Percentiles rank a stretch among this genome's conserved stretches.
phyloP scores from a whole-genome alignment of 164 flowering plant genomes.

The Chimonanthus praecox region DNA sequence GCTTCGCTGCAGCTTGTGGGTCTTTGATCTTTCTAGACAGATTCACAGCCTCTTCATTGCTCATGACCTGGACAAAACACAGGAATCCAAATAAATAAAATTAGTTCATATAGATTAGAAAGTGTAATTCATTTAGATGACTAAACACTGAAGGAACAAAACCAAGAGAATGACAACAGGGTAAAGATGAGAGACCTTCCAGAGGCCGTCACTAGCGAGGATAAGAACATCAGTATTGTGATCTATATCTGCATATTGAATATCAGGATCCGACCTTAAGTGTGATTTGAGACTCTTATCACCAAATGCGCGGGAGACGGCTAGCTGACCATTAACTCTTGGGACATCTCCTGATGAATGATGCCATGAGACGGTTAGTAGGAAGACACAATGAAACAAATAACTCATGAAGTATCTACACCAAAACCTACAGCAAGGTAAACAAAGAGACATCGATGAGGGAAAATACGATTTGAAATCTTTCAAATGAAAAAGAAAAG shows the following conservation, averaged over 20 bases:
- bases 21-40: conserved; percentile 55
- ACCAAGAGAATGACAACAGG: not conserved
- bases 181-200: conserved; percentile 52
- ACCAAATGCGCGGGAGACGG: conserved; percentile 88
- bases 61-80: conserved; percentile 52
- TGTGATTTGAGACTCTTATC: conserved; percentile 80
- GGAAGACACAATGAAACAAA: not conserved
- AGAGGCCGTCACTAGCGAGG: conserved; percentile 82
- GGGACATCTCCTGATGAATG: conserved; percentile 69
- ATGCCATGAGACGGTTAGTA: conserved; percentile 3
- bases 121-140: no score
- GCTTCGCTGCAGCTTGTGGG: conserved; percentile 67
- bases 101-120: not conserved
- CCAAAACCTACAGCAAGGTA: not conserved
- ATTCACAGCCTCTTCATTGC: conserved; percentile 78
- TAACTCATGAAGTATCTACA: not conserved
- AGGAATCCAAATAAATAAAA: not conserved
- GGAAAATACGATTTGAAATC: not conserved
- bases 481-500: not conserved
- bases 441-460: not conserved
- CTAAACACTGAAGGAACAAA: not conserved
- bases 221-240: conserved; percentile 54
- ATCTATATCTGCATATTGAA: conserved; percentile 37
- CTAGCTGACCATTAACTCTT: conserved; percentile 80
- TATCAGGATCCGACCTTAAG: conserved; percentile 69